Evolutionary conservation across 345 rosid genomes (phyloP).

Genomic region (Gossypium turneri): DNA sequence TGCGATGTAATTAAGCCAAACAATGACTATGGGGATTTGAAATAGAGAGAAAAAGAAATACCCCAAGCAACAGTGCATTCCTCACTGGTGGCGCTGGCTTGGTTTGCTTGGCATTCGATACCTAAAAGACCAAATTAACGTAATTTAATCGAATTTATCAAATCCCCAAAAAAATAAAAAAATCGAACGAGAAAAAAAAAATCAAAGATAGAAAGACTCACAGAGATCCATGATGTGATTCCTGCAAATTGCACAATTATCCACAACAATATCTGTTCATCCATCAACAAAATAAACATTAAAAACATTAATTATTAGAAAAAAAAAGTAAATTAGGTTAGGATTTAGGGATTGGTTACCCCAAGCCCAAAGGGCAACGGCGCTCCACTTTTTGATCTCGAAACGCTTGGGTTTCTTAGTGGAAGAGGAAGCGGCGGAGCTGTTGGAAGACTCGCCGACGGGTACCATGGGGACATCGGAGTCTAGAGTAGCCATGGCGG

Average conservation of each 20-base stretch:
- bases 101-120: conserved; percentile 95
- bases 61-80: conserved; percentile 99
- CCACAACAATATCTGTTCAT: conserved; percentile 5
- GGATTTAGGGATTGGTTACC: background rate
- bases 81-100: conserved; percentile 95
- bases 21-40: background rate
- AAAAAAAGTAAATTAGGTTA: background rate
- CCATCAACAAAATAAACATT: background rate
- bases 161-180: background rate
- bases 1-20: background rate
- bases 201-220: background rate
- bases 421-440: conserved; percentile 2
- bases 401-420: background rate
- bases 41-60: conserved; percentile 21
- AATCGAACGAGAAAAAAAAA: background rate
- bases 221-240: conserved; percentile 8
- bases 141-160: background rate
- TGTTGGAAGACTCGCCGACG: background rate
- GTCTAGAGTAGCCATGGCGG: background rate
- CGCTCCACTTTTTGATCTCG: conserved; percentile 6
- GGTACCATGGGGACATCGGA: background rate
- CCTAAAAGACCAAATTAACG: conserved; percentile 41
- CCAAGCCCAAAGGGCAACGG: background rate
- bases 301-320: background rate
- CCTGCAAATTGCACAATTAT: conserved; percentile 3